Evolutionary conservation across 1,139 yeast genomes (phyloP), one percentile per base, ranked within the genome.

Genomic region (Nakaseomyces sp.): DNA sequence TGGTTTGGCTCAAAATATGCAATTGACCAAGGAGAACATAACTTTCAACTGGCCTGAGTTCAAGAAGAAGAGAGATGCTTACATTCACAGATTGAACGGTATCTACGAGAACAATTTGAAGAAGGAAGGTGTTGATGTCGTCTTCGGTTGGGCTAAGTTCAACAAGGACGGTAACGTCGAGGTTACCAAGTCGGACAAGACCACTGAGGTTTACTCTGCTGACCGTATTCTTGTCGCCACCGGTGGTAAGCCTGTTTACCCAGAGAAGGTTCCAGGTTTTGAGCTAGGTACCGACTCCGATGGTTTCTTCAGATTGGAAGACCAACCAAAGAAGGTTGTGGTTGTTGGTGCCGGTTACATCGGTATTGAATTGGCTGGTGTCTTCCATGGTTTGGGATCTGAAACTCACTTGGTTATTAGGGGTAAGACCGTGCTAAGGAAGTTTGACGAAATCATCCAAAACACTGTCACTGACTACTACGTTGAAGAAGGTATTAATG

Each of bases 341-440:
- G 74, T 93, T 51, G 95, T 91, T 13, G 99, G 99, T 54, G 96
- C 96, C 32, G 99, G 99, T 40, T 91, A 91, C 69, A 91, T 91
- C 63, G 97, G 96, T 46, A 84, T 88, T 40, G 99, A 91, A 68
- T 75, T 91, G 45, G 84, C 96, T 4, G 98, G 98, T 51, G 87
- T 91, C 39, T 91, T 91, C 77, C 74, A 82, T 51, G 87, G 88
- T 26, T 73, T 91, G 49, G 95, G 95, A 12, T 64, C 89, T n/a
- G 87, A 91, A 55, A 82, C 95, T 41, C 89, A 85, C 62, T 66
- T 91, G 64, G 76, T 89, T 49, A 84, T 91, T 50, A 80, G 99
- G 68, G 94, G 95, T 54, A 91, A 88, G 49, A 81, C 89, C 5
- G 89, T 91, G 29, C 73, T 91, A 63, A 78, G 97, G 63, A 74